A percentile compares a stretch with the other conserved stretches of the same genome.
Evolutionary conservation across 306 rosid species (phyloP).

Genomic region (Rubus parviflorus): DNA sequence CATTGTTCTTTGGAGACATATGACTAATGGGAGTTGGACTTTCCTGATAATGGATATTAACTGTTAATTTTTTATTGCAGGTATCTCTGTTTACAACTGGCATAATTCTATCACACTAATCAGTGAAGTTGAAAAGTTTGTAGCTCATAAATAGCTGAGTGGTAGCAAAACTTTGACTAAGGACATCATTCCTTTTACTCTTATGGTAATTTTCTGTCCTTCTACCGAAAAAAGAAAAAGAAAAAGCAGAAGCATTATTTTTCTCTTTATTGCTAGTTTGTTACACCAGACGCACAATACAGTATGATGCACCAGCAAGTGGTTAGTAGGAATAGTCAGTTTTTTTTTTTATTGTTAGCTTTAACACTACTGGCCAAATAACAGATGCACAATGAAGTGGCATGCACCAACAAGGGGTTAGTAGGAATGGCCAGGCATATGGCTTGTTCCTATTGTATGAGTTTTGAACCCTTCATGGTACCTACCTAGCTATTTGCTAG

Average conservation of each 20-base stretch:
- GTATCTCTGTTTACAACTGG: constrained; percentile 21
- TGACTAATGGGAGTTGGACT: neutral
- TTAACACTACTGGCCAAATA: neutral
- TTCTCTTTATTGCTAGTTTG: neutral
- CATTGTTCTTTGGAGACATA: constrained; percentile 5
- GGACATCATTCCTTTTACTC: constrained; percentile 25
- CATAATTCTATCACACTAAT: constrained; percentile 25
- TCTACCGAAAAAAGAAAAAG: neutral
- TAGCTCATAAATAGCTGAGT: constrained; percentile 24
- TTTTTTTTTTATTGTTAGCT: neutral
- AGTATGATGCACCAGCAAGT: neutral
- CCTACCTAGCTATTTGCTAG: neutral
- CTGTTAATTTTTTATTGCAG: constrained; percentile 31
- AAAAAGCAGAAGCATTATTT: no score
- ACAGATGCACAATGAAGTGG: neutral
- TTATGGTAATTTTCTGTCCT: constrained; percentile 49
- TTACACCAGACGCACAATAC: neutral
- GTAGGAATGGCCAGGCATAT: neutral
- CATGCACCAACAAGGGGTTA: neutral
- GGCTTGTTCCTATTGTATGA: neutral
- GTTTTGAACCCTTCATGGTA: neutral
- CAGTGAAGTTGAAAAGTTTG: constrained; percentile 24
- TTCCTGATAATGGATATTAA: constrained; percentile 14
- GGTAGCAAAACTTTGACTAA: constrained; percentile 31
- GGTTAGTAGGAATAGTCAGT: neutral